Conservation (phyloP, 257 asterid species). For the Dorcoceras hygrometricum region DNA sequence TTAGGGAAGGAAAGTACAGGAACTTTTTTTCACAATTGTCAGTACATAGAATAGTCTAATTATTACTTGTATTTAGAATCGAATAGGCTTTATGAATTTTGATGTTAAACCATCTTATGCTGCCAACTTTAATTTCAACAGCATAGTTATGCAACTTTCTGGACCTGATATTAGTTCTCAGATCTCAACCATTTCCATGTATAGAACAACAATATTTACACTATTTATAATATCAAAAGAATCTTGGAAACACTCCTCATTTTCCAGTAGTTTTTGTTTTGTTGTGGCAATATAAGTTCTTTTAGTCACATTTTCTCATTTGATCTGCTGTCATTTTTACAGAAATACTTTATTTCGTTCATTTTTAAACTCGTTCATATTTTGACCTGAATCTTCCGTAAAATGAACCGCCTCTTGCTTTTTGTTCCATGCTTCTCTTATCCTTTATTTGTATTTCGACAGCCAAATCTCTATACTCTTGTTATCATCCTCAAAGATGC, state of each 20-base stretch:
- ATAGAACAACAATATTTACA: neutral
- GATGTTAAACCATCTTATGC: slow-evolving; percentile 11
- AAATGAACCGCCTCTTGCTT: neutral
- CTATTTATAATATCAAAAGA: neutral
- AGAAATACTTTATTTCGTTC: neutral
- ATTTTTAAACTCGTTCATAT: slow-evolving; percentile 38
- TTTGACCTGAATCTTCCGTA: neutral
- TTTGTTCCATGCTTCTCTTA: slow-evolving; percentile 23
- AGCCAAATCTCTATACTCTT: slow-evolving; percentile 94
- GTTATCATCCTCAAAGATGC: slow-evolving; percentile 85
- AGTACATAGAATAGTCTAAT: slow-evolving; percentile 5
- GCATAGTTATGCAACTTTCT: neutral
- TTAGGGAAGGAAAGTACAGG: neutral
- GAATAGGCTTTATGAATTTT: slow-evolving; percentile 12
- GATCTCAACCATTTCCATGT: neutral
- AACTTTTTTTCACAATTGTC: neutral
- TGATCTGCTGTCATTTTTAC: slow-evolving; percentile 5
- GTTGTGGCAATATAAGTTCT: neutral
- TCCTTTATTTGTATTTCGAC: slow-evolving; percentile 34
- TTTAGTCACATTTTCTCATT: slow-evolving; percentile 8
- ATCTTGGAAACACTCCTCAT: slow-evolving; percentile 10
- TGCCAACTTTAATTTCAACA: slow-evolving; percentile 2
- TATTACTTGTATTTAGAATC: neutral
- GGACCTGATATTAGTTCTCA: neutral
- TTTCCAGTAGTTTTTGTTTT: slow-evolving; percentile 1